Evolutionary conservation across 1,284 basidiomycete genomes (phyloP), one percentile per base, ranked within the genome.

Genomic region (Clitocybe nebularis): DNA sequence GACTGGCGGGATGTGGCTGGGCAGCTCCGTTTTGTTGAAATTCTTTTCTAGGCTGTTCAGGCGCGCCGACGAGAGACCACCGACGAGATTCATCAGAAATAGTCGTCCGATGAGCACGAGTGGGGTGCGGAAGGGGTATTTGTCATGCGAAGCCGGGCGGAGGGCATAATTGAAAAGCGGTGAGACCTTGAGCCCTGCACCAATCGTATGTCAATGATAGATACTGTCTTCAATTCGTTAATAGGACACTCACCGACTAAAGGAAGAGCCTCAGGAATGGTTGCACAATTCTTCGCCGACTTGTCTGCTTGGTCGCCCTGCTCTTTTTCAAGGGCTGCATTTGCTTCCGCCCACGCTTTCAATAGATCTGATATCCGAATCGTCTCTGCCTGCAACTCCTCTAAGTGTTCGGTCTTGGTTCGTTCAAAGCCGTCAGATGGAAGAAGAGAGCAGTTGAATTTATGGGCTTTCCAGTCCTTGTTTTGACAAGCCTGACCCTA

Each of bases 21-120:
- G 40, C n/a, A 41, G 20, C 11, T 21, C 21, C 5, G 35, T 23
- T 22, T 19, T 19, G 14, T 39, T 26, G 25, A 39, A 26, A 4
- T 23, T 19, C 9, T 10, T 19, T 19, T 25, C 32, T 4, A 41
- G 32, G n/a, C 25, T 21, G 14, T n/a, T 14, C 11, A 41, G 30
- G 19, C 30, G 13, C 17, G 20, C 26, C 8, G 20, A 19, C 11
- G 30, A 10, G 20, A 35, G 19, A 19, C 30, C 17, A 9, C 30
- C 30, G 11, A 41, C 40, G 20, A 41, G 30, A 14, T 41, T 32
- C 30, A 41, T 41, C 10, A 34, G 23, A 17, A 41, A 41, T 29
- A 41, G 40, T 4, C 40, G 40, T 4, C 26, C 24, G 29, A 30
- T 34, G 17, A 35, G 40, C 9, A 34, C 32, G 21, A 41, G 30